Evolutionary conservation across 805 yeast genomes (phyloP).

Genomic region (Candida piceae): DNA sequence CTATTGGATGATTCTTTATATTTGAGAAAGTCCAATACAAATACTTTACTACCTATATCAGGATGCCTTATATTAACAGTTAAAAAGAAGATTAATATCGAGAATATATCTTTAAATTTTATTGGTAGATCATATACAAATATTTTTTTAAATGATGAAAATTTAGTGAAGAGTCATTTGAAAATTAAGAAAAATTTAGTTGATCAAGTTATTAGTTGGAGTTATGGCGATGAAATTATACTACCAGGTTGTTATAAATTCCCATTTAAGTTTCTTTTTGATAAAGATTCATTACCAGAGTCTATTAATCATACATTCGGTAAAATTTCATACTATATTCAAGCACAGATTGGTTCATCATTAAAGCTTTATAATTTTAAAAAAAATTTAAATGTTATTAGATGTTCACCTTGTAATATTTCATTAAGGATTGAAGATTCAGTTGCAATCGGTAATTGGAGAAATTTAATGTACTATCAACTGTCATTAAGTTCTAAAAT

Average conservation of each 20-base stretch:
- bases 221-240: constrained; percentile 1
- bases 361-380: constrained; percentile 6
- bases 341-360: constrained; percentile 11
- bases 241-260: constrained; percentile 20
- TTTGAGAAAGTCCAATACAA: too few relatives aligned
- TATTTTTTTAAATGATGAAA: background rate
- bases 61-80: background rate
- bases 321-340: constrained; percentile 15
- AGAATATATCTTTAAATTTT: background rate
- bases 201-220: constrained; percentile 5
- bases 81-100: background rate
- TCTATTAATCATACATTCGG: constrained; percentile 19
- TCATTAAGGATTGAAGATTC: constrained; percentile 9
- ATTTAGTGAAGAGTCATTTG: background rate
- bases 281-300: constrained; percentile 20
- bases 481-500: constrained; percentile 15
- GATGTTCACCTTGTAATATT: constrained; percentile 10
- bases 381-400: constrained; percentile 8
- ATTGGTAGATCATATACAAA: constrained; percentile 1
- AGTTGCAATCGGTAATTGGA: constrained; percentile 29
- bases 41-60: background rate
- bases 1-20: background rate
- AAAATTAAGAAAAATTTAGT: too few relatives aligned
- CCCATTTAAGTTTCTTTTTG: constrained; percentile 25
- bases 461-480: constrained; percentile 25